Conservation (phyloP, 2,329 filamentous ascomycete species). For the Fusarium sp. region DNA sequence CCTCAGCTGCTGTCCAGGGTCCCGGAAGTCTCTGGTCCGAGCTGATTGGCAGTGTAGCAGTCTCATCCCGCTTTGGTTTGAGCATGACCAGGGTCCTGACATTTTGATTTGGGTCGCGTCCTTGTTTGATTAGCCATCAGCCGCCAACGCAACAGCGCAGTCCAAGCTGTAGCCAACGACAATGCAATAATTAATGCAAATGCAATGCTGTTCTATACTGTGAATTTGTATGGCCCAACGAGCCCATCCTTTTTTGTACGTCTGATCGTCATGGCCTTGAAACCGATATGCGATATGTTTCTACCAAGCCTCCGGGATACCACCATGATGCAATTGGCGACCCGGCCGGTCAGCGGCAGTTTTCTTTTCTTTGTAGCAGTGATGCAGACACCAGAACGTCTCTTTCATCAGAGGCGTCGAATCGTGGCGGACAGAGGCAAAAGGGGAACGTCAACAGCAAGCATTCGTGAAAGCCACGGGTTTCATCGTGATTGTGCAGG, state of each 20-base stretch:
- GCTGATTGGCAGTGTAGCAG: slow-evolving; percentile 19
- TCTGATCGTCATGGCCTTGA: slow-evolving; percentile 17
- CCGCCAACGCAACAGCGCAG: slow-evolving; percentile 7
- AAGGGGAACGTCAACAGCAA: slow-evolving; percentile 15
- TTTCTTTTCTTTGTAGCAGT: slow-evolving; percentile 6
- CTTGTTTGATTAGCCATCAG: slow-evolving; percentile 26
- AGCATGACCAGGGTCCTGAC: slow-evolving; percentile 31
- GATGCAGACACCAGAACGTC: slow-evolving; percentile 2
- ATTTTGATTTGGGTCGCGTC: slow-evolving; percentile 19
- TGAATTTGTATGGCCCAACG: not conserved
- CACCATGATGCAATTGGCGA: slow-evolving; percentile 23
- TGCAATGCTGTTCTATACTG: not conserved
- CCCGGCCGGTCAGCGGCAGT: slow-evolving; percentile 18
- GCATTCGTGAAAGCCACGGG: slow-evolving; percentile 14
- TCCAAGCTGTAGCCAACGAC: slow-evolving; percentile 2
- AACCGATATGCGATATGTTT: slow-evolving; percentile 21
- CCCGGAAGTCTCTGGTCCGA: not conserved
- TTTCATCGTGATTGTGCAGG: slow-evolving; percentile 24
- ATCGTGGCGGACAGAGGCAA: not conserved
- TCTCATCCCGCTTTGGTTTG: slow-evolving; percentile 43
- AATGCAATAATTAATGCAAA: slow-evolving; percentile 2
- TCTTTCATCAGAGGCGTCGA: slow-evolving; percentile 21
- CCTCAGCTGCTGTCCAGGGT: not conserved
- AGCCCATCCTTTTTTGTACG: not conserved
- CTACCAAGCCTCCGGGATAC: slow-evolving; percentile 13